Conservation (phyloP, 2,329 filamentous ascomycete genomes). For the Lachnellula cervina region DNA sequence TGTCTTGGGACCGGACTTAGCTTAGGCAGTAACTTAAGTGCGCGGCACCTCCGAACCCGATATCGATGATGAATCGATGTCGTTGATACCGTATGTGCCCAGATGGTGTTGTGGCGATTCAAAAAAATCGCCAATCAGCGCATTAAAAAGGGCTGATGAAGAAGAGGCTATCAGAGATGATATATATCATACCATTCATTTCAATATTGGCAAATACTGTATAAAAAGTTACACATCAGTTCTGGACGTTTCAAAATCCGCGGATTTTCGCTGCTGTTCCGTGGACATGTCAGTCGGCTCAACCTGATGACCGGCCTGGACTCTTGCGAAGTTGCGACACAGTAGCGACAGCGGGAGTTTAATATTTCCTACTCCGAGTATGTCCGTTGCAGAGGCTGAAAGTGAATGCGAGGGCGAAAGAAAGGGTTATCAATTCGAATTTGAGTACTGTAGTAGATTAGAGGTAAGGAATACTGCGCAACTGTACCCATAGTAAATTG, state of each 20-base stretch:
- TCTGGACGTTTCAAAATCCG: not conserved
- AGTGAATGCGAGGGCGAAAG: not conserved
- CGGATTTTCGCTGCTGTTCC: not conserved
- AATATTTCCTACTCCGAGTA: not conserved
- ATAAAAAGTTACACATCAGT: not conserved
- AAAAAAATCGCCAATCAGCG: not conserved
- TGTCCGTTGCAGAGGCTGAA: not conserved
- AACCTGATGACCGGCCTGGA: not conserved
- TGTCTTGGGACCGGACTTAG: slow-evolving; percentile 18
- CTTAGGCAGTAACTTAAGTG: slow-evolving; percentile 13
- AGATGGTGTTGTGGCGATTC: slow-evolving; percentile 2
- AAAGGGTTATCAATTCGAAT: not conserved
- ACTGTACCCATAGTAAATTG: too few species aligned
- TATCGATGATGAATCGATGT: slow-evolving; percentile 4
- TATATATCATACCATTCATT: not conserved
- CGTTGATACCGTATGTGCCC: not conserved
- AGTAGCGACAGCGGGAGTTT: not conserved
- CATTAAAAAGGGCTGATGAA: not conserved
- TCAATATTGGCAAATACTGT: not conserved
- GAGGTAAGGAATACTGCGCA: too few species aligned
- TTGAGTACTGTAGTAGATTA: too few species aligned
- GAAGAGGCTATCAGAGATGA: not conserved
- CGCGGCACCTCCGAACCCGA: not conserved
- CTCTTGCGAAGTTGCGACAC: not conserved
- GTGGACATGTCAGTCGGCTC: not conserved